These are phyloP conservation scores for Trichothecium sympodiale DNA, from an alignment of 2,329 filamentous ascomycete species.

Conservation along the genomic window DNA sequence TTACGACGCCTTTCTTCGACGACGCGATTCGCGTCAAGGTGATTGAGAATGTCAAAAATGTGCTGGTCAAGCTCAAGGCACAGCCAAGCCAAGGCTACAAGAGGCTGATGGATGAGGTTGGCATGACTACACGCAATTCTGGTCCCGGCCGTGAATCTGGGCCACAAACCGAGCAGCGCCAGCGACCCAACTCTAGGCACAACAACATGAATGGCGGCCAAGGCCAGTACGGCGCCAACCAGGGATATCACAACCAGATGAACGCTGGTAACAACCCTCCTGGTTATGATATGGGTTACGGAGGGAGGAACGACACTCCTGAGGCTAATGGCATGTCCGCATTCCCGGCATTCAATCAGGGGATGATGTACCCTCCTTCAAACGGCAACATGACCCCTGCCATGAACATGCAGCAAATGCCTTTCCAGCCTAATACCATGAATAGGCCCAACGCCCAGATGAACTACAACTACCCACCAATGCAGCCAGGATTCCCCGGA, in stretches of 20 bases:
- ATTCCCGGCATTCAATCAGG: constrained; percentile 40
- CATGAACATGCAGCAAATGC: constrained; percentile 37
- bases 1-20: constrained; percentile 95
- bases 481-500: constrained; percentile 45
- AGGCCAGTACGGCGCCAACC: constrained; percentile 25
- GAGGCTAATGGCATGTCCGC: constrained; percentile 36
- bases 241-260: constrained; percentile 43
- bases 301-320: constrained; percentile 38
- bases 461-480: constrained; percentile 44
- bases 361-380: constrained; percentile 37
- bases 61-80: constrained; percentile 81
- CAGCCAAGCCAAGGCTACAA: constrained; percentile 95
- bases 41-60: constrained; percentile 82
- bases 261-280: constrained; percentile 26
- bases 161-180: constrained; percentile 35
- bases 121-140: constrained; percentile 58
- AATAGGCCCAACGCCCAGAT: constrained; percentile 40
- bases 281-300: constrained; percentile 41
- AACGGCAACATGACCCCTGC: constrained; percentile 33
- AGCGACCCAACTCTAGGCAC: constrained; percentile 46
- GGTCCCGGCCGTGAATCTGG: constrained; percentile 23
- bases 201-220: constrained; percentile 33
- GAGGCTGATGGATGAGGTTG: constrained; percentile 96
- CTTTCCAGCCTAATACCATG: constrained; percentile 50
- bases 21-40: constrained; percentile 81